phyloP scores from a whole-genome alignment of 2,329 filamentous ascomycete species.

The Apiospora koreana region DNA sequence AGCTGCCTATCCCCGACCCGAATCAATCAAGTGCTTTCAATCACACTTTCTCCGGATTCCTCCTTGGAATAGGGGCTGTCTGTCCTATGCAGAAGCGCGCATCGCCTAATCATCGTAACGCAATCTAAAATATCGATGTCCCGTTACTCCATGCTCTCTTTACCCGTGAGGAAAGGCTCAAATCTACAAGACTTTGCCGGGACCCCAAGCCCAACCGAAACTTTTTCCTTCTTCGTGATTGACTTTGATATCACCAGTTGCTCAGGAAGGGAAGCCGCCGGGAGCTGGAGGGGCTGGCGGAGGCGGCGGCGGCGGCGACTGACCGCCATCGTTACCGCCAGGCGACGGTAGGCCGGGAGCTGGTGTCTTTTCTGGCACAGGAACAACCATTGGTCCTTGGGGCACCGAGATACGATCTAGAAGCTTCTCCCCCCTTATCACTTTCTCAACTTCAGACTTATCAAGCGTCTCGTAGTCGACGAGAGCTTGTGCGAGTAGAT shows the following conservation, averaged over 20 bases:
- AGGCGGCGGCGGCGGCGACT: constrained; percentile 22
- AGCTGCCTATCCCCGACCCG: background rate
- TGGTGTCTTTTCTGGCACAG: constrained; percentile 39
- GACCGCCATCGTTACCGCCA: constrained; percentile 14
- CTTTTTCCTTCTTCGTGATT: background rate
- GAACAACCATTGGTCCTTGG: constrained; percentile 67
- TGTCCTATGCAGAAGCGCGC: background rate
- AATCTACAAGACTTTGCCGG: background rate
- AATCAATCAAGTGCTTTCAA: background rate
- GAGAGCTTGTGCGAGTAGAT: constrained; percentile 83
- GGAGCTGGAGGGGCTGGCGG: constrained; percentile 5
- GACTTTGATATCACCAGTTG: background rate
- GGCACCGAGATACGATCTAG: constrained; percentile 65
- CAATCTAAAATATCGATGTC: background rate
- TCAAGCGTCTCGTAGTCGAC: constrained; percentile 93
- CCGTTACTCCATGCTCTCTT: constrained; percentile 2
- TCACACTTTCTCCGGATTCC: background rate
- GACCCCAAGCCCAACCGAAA: background rate
- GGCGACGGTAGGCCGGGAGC: constrained; percentile 24
- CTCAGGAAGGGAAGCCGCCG: constrained; percentile 10
- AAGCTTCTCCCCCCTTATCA: constrained; percentile 83
- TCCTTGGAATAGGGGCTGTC: background rate
- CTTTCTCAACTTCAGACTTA: constrained; percentile 85
- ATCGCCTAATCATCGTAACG: background rate
- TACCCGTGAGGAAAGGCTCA: constrained; percentile 1